Conservation (phyloP, 2,329 filamentous ascomycete genomes). For the Penicillium decumbens region DNA sequence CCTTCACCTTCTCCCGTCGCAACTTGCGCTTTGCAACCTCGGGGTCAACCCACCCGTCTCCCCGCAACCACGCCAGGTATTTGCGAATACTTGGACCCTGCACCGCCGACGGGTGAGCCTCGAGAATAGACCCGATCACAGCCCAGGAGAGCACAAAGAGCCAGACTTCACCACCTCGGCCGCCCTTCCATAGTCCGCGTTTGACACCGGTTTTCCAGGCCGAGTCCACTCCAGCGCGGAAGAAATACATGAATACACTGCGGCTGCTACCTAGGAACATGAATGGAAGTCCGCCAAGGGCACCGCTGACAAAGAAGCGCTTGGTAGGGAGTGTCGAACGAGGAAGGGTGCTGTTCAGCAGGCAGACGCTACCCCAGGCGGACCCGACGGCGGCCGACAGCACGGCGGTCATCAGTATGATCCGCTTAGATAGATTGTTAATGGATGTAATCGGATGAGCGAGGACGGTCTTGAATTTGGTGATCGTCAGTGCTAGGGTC, state of each 20-base stretch:
- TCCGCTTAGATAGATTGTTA: slow-evolving; percentile 61
- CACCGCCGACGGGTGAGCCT: slow-evolving; percentile 64
- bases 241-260: slow-evolving; percentile 71
- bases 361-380: slow-evolving; percentile 81
- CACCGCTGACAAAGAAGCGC: slow-evolving; percentile 84
- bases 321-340: slow-evolving; percentile 70
- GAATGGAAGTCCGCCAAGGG: slow-evolving; percentile 74
- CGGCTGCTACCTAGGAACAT: slow-evolving; percentile 59
- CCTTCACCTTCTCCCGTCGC: slow-evolving; percentile 28
- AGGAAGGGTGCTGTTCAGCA: slow-evolving; percentile 78
- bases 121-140: slow-evolving; percentile 71
- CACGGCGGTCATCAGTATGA: slow-evolving; percentile 72
- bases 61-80: slow-evolving; percentile 66
- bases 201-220: slow-evolving; percentile 94
- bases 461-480: slow-evolving; percentile 64
- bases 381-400: slow-evolving; percentile 79
- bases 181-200: slow-evolving; percentile 77
- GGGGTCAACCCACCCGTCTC: slow-evolving; percentile 71
- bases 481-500: slow-evolving; percentile 63
- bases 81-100: slow-evolving; percentile 65
- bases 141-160: slow-evolving; percentile 77
- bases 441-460: slow-evolving; percentile 63
- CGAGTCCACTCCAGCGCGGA: slow-evolving; percentile 72
- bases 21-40: slow-evolving; percentile 40
- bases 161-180: slow-evolving; percentile 77